Percentiles rank a stretch among this genome's conserved stretches.
Evolutionary conservation across 345 rosid species (phyloP).

Genomic region (Dipteronia sinensis): DNA sequence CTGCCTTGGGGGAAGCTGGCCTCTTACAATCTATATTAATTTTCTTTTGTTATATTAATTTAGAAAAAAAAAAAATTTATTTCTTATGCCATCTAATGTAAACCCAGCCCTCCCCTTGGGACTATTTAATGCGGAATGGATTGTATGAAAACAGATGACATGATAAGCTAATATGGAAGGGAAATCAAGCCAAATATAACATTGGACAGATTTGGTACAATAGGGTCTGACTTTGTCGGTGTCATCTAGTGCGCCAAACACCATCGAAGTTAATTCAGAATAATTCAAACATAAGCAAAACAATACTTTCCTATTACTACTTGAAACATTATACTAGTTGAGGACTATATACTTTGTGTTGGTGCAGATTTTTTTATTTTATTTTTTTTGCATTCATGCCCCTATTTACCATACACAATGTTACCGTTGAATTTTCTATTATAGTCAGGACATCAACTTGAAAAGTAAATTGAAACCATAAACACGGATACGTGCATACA

Average conservation of each 20-base stretch:
- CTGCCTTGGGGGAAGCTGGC: neutral
- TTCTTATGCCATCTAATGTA: neutral
- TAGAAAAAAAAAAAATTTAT: too few relatives aligned
- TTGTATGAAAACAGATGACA: neutral
- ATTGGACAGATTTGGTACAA: neutral
- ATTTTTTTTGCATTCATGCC: neutral
- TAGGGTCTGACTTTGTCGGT: neutral
- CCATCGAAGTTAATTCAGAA: neutral
- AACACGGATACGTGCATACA: neutral
- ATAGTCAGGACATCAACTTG: neutral
- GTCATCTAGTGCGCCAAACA: neutral
- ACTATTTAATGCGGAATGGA: neutral
- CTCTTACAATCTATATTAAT: too few relatives aligned
- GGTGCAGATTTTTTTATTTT: neutral
- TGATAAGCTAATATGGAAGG: neutral
- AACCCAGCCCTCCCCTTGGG: neutral
- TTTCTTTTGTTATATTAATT: neutral
- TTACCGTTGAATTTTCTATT: neutral
- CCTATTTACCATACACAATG: neutral
- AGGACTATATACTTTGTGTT: neutral
- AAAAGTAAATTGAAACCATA: neutral
- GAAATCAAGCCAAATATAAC: neutral
- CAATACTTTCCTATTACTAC: neutral
- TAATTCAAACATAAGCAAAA: neutral
- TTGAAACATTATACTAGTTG: neutral